Evolutionary conservation across 2,329 filamentous ascomycete genomes (phyloP), one percentile per base, ranked within the genome.

Genomic region (Fusarium globosum): DNA sequence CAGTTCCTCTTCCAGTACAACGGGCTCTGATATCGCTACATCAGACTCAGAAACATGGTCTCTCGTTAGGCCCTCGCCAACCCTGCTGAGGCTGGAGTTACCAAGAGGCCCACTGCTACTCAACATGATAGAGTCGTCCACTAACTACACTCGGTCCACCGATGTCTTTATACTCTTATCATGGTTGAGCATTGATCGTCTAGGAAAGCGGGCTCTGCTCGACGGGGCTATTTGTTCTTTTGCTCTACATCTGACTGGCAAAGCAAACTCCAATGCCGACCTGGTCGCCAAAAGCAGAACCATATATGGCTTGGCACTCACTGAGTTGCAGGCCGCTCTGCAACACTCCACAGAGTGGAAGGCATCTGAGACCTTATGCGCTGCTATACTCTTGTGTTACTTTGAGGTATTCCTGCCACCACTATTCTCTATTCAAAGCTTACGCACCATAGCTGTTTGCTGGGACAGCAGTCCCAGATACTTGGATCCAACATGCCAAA

Each of bases 221-320:
- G 83, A 85, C 61, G 82, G 80, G 45, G 82, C 83, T 56, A 77
- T 83, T 68, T 82, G 78, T 65, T 79, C 81, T 10, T 77, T 85
- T 46, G 76, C 79, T 26, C 73, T 85, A 55, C 82, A 85, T 59
- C 70, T 85, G 8, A 71, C 81, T 18, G 83, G 82, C 20, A 85
- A 83, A 68, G 76, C 80, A 61, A 77, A 73, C 12, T 68, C 69
- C 28, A 78, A 83, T 48, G 51, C 75, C 4, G 56, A 55, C n/a
- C 65, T 82, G 21, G 48, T 84, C n/a, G 76, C 76, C 26, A 76
- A 78, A 60, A 84, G 83, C 62, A 79, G 82, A 23, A 76, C 77
- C 21, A 71, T 84, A n/a, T 85, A 85, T 63, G 82, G 81, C 20
- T 76, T 79, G 68, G 80, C 82, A 35, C 76, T 85, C 43, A 69